phyloP scores from a whole-genome alignment of 768 basidiomycete species.

The Lactarius sp. region DNA sequence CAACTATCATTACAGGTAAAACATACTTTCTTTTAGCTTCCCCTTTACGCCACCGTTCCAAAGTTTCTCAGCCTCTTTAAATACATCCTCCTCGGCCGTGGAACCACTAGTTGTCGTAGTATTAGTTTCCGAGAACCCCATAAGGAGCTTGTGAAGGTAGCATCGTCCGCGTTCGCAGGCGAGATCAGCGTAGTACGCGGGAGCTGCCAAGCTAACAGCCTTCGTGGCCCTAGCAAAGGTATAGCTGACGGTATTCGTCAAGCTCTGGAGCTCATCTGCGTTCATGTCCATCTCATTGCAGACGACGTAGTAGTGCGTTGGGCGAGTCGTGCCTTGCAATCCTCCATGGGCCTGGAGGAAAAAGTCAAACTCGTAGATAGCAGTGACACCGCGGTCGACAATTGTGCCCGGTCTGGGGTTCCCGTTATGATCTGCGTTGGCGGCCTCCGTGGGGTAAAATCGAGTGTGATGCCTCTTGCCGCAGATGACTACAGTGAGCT shows the following conservation, averaged over 20 bases:
- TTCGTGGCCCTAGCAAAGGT: conserved; percentile 59
- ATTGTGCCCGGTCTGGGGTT: conserved; percentile 51
- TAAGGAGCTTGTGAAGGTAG: conserved; percentile 47
- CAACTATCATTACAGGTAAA: conserved; percentile 47
- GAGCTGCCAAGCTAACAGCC: conserved; percentile 42
- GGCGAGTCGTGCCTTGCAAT: conserved; percentile 44
- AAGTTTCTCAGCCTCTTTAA: conserved; percentile 45
- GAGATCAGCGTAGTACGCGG: conserved; percentile 45
- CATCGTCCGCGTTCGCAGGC: conserved; percentile 52
- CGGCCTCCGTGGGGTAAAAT: conserved; percentile 47
- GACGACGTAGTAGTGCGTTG: conserved; percentile 53
- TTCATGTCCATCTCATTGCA: conserved; percentile 49
- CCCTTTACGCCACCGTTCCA: conserved; percentile 58
- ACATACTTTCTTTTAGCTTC: conserved; percentile 66
- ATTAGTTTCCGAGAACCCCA: conserved; percentile 36
- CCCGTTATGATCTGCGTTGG: conserved; percentile 40
- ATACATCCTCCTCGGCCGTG: conserved; percentile 44
- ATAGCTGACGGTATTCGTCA: conserved; percentile 52
- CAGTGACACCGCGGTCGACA: conserved; percentile 51
- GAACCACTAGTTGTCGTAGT: conserved; percentile 36
- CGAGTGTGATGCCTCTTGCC: conserved; percentile 57
- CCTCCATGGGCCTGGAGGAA: conserved; percentile 50
- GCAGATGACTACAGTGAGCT: conserved; percentile 50
- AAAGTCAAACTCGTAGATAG: conserved; percentile 52
- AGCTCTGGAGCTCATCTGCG: conserved; percentile 47